phyloP scores from a whole-genome alignment of 257 asterid species.

The Penstemon davidsonii region DNA sequence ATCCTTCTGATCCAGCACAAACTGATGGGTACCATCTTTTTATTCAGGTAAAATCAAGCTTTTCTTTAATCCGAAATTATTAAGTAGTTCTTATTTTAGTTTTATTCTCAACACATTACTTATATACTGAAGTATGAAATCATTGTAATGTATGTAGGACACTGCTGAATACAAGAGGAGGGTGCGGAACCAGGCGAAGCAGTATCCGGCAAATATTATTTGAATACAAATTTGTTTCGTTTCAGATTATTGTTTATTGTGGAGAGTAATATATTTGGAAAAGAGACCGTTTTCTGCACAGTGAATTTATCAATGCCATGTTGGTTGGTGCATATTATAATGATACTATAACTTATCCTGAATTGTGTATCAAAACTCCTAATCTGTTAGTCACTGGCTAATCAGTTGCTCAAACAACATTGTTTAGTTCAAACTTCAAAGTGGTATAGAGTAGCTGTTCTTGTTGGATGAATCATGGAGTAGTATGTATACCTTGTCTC shows the following conservation, averaged over 20 bases:
- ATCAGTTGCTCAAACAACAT: slow-evolving; percentile 1
- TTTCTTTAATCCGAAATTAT: not conserved
- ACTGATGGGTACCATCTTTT: slow-evolving; percentile 44
- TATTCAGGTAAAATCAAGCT: slow-evolving; percentile 33
- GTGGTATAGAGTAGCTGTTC: too few species aligned
- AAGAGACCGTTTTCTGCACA: not conserved
- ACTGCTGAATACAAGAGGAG: slow-evolving; percentile 35
- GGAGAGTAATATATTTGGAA: not conserved
- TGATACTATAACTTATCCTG: slow-evolving; percentile 25
- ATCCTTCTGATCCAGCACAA: slow-evolving; percentile 49
- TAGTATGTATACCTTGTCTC: too few species aligned
- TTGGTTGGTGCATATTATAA: slow-evolving; percentile 19
- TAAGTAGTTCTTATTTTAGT: not conserved
- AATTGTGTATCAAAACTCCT: not conserved
- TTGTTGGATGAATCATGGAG: too few species aligned
- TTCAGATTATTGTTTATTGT: not conserved
- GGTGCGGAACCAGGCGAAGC: slow-evolving; percentile 40
- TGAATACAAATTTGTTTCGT: slow-evolving; percentile 4
- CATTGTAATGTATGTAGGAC: slow-evolving; percentile 28
- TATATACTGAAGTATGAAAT: not conserved
- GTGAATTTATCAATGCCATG: not conserved
- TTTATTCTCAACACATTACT: not conserved
- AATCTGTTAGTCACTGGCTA: not conserved
- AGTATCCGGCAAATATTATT: slow-evolving; percentile 29
- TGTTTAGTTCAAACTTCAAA: not conserved